Evolutionary conservation across 2,329 filamentous ascomycete genomes (phyloP).

Genomic region (Cadophora sp.): DNA sequence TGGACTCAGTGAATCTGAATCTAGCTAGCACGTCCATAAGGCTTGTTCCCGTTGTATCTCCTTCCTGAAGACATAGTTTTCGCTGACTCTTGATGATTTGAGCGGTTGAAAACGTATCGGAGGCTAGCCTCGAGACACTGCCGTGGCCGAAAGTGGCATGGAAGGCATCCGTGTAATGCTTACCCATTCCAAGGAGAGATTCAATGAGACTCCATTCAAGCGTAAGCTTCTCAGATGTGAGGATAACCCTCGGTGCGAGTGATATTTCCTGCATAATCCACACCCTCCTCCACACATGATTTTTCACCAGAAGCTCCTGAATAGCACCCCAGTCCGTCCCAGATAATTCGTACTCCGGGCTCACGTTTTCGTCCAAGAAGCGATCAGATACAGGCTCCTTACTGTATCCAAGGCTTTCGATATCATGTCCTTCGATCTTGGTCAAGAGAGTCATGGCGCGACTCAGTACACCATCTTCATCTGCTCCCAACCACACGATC

Average conservation of each 20-base stretch:
- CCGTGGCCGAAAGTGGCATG: neutral
- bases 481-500: conserved; percentile 1
- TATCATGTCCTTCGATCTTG: neutral
- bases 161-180: neutral
- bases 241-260: neutral
- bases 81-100: conserved; percentile 1
- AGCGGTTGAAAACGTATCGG: neutral
- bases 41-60: neutral
- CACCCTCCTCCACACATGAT: neutral
- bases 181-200: neutral
- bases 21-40: neutral
- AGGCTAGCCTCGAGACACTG: neutral
- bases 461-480: neutral
- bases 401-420: neutral
- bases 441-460: neutral
- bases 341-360: neutral
- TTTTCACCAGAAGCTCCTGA: neutral
- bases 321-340: neutral
- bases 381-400: neutral
- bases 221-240: neutral
- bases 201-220: neutral
- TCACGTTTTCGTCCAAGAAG: neutral
- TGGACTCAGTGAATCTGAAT: neutral
- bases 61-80: neutral
- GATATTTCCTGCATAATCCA: conserved; percentile 10